Conservation (phyloP, 352 stramenopile species). For the Aphanomyces astaci region DNA sequence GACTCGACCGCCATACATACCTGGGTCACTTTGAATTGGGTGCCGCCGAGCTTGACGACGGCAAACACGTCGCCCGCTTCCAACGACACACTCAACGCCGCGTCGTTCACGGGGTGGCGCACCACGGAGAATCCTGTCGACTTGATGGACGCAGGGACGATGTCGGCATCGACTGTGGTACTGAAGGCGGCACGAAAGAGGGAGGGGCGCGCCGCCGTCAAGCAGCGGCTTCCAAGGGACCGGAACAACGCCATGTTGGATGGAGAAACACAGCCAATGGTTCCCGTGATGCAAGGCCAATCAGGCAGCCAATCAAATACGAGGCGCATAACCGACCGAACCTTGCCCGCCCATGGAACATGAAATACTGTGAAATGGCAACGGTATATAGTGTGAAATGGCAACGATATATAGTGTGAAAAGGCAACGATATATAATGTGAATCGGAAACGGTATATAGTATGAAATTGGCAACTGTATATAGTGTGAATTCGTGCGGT, state of each 20-base stretch:
- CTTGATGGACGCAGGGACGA: constrained; percentile 5
- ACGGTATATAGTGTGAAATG: no score
- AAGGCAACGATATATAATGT: no score
- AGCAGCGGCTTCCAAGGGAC: constrained; percentile 1
- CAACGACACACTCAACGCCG: constrained; percentile 39
- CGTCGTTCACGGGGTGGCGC: constrained; percentile 61
- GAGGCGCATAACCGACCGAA: no score
- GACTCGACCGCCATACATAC: constrained; percentile 22
- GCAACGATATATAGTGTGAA: no score
- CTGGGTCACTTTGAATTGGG: constrained; percentile 83
- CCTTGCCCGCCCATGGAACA: no score
- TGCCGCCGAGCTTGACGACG: constrained; percentile 74
- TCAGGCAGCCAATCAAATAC: not conserved
- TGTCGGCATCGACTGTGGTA: constrained; percentile 14
- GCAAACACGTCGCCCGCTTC: constrained; percentile 63
- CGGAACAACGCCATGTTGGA: constrained; percentile 22
- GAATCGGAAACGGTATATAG: no score
- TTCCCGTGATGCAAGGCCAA: not conserved
- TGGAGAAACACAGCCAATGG: constrained; percentile 11
- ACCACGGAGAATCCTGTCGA: constrained; percentile 58
- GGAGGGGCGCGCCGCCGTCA: not conserved
- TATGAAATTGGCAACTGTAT: no score
- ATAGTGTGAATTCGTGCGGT: no score
- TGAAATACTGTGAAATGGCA: no score
- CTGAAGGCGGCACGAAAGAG: constrained; percentile 8